Evolutionary conservation across 1,139 yeast genomes (phyloP), one percentile per base, ranked within the genome.

Genomic region (Hyphopichia khmerensis): DNA sequence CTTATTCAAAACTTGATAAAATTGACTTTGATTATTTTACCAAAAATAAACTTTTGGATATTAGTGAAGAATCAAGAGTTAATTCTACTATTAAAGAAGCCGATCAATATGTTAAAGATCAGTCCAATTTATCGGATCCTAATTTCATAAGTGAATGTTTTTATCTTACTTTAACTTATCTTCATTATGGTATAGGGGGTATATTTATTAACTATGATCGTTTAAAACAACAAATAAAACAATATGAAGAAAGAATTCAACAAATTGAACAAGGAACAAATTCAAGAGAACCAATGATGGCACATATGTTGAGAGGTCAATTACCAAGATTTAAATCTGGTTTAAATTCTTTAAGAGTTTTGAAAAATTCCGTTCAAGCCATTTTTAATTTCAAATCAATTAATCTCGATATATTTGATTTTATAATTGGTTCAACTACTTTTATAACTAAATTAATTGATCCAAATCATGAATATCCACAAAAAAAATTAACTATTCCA

Each of bases 161-260:
- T 63, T 93, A 77, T 57, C 64, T 93, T 45, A 81, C 95, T 9
- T 69, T 86, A 40, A 82, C 96, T 0, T 90, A 85, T 59, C 67
- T 89, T 43, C 91, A 93, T 52, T 95, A 87, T 62, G 99, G 98
- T 36, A 68, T 89, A 35, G 96, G 96, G 29, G 98, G 97, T 39
- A 67, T 87, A 0, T 67, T 75, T 41, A 72, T 82, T 38, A 76
- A 77, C 38, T 80, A 79, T 49, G 81, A 80, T 41, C 76, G 83
- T 44, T 58, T 82, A 33, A 74, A 78, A 45, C 70, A 72, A 34
- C 71, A 72, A 43, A 66, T 81, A 33, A 77, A 80, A 41, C 83
- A 80, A 47, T 50, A 77, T 30, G 72, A 75, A 39, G 75, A 72
- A 47, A 77, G 84, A 44, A 56, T 84, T 16, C 77, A 74, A 6